Conservation (phyloP, 1,284 basidiomycete species). For the Vanrija humicola region DNA sequence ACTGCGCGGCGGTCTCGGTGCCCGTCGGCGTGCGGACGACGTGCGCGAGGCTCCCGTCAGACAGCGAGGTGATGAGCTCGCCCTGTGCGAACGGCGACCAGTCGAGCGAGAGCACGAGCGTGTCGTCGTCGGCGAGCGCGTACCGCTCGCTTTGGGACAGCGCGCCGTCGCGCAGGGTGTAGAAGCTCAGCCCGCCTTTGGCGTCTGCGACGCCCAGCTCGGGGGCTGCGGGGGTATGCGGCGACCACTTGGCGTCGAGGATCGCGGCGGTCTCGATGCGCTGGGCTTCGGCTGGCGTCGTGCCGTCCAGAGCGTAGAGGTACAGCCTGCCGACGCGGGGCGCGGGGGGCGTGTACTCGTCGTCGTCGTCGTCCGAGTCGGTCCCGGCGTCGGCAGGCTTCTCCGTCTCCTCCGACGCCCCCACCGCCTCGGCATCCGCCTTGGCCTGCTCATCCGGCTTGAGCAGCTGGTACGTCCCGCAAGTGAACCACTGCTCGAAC, state of each 20-base stretch:
- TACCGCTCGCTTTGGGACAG: conserved; percentile 51
- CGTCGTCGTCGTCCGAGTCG: conserved; percentile 24
- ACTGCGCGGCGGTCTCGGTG: conserved; percentile 55
- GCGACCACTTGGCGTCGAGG: conserved; percentile 87
- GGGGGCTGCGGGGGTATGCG: conserved; percentile 9
- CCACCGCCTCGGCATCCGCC: neutral
- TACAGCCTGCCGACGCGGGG: conserved; percentile 54
- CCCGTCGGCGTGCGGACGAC: conserved; percentile 53
- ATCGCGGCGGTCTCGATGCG: conserved; percentile 72
- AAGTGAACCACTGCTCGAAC: conserved; percentile 65
- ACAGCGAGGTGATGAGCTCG: conserved; percentile 68
- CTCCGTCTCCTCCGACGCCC: conserved; percentile 11
- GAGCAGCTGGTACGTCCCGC: conserved; percentile 80
- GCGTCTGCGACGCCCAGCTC: conserved; percentile 73
- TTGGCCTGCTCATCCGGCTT: conserved; percentile 27
- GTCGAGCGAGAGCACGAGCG: conserved; percentile 78
- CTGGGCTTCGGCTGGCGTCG: conserved; percentile 55
- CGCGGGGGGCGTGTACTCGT: conserved; percentile 30
- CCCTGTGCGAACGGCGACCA: conserved; percentile 39
- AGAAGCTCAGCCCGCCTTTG: conserved; percentile 67
- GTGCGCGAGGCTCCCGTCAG: conserved; percentile 66
- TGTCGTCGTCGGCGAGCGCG: conserved; percentile 58
- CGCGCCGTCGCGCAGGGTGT: conserved; percentile 49
- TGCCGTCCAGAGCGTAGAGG: conserved; percentile 11
- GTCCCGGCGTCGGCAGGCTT: conserved; percentile 1